Evolutionary conservation across 208 protist species (phyloP), one percentile per base, ranked within the genome.

Genomic region (Crithidia acanthocephali): DNA sequence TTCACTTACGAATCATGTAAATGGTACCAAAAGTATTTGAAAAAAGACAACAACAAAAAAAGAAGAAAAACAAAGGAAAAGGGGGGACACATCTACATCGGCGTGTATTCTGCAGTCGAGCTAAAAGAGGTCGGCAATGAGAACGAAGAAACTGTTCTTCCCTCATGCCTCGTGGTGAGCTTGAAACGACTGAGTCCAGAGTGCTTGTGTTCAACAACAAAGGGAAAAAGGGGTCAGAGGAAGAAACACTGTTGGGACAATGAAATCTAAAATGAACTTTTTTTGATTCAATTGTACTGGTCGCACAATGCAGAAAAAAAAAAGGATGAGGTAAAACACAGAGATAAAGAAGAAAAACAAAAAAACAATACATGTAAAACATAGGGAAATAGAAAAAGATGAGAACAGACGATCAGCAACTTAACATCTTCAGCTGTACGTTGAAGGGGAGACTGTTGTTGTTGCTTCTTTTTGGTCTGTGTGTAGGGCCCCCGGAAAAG

Each of bases 381-480:
- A 66, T 60, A 50, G 59, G 63, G 23, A n/a, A n/a, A n/a, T n/a
- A 74, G 32, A 62, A 35, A 57, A 45, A 51, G 48, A 66, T n/a
- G 70, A 58, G 4, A n/a, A n/a, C 16, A n/a, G 18, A 48, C n/a
- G n/a, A 48, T 6, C 4, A 48, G 44, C 44, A n/a, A n/a, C 16
- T 48, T 48, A 48, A 9, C 18, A 4, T n/a, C 18, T 13, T 6
- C 13, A 42, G 13, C 37, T 42, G 9, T n/a, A n/a, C n/a, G n/a
- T n/a, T n/a, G n/a, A 42, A 48, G 13, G 18, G 44, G 6, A 48
- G 4, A 48, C 16, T n/a, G 44, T 22, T 13, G 18, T 4, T 20
- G 18, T 15, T 48, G 16, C 44, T 48, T n/a, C 4, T 48, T 48
- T n/a, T 13, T 42, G 6, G 37, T n/a, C n/a, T n/a, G n/a, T n/a